Base-by-base conservation (phyloP, 1,284 basidiomycete species). In the Tranzscheliella williamsii region DNA sequence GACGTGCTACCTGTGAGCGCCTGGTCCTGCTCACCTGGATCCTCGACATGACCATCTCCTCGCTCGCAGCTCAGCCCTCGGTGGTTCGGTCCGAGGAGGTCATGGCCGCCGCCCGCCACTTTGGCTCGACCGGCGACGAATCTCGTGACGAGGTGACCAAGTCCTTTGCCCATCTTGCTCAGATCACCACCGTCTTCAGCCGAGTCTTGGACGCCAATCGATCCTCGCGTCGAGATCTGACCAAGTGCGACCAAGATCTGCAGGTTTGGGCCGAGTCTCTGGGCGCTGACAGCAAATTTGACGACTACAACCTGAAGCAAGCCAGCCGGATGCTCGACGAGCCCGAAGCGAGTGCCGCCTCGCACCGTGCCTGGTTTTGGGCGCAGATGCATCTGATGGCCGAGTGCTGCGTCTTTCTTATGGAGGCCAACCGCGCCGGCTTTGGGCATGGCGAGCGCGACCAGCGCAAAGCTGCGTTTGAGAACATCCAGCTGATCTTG, bases 341-440 rank as follows among this genome's bases (percentile, higher is more conserved):
- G 49, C 51, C 47, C 24, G 54, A 62, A 24, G 54, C 53, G 16
- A 54, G 43, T 26, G 45, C 62, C 21, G 54, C 79, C n/a, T 64
- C 75, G 11, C 60, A 73, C 24, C 69, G 70, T 6, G 80, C 79
- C 5, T 80, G 78, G 73, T 70, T 78, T 44, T 81, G 79, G 61
- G 78, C 78, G 1, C 77, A 79, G 69, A 81, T 81, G 79, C 80
- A 81, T 65, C 70, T 76, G 5, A 52, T 80, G 5, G 80, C 80
- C 16, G 80, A 81, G 51, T 80, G 79, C 39, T 78, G 79, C 30
- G 80, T 80, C 74, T 80, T 81, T 51, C 79, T 81, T 49, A 72
- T 81, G 34, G 79, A 81, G 53, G 78, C 78, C 8, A 45, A 50
- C n/a, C 44, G 43, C 20, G 36, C 42, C 4, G 48, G 53, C 31